These are phyloP conservation scores for Forsythia viridissima DNA, from an alignment of 257 asterid species.

Conservation along the genomic window DNA sequence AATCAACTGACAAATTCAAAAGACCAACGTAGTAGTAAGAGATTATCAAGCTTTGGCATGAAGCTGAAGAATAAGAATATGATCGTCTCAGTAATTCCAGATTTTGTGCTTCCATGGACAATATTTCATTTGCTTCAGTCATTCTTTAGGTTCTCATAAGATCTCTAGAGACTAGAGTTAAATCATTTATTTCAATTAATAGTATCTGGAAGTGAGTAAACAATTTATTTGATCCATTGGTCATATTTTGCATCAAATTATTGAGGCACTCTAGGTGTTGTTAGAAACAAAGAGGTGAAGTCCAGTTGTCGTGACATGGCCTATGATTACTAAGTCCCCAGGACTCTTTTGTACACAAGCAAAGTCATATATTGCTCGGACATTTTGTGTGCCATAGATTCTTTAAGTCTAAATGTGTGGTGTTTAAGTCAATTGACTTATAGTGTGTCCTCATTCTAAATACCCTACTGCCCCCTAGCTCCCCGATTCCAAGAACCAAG, in stretches of 20 bases:
- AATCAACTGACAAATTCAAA: neutral
- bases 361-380: neutral
- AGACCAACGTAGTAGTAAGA: neutral
- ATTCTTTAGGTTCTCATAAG: neutral
- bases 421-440: neutral
- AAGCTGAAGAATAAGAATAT: slow-evolving; percentile 11
- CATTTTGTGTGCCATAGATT: neutral
- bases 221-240: neutral
- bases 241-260: neutral
- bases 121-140: neutral
- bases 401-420: neutral
- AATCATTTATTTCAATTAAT: neutral
- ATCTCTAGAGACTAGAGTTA: slow-evolving; percentile 4
- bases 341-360: neutral
- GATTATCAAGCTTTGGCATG: neutral
- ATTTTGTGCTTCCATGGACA: neutral
- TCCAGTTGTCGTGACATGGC: neutral
- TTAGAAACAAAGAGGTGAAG: neutral
- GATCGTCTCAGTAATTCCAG: neutral
- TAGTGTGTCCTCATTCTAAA: neutral
- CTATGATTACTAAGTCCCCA: neutral
- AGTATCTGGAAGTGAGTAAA: neutral
- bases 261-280: neutral
- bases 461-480: neutral
- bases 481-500: neutral